Percentiles rank a stretch among this genome's conserved stretches.
Evolutionary conservation across 495 filamentous ascomycete species (phyloP).

Genomic region (Apiosordaria backusii): DNA sequence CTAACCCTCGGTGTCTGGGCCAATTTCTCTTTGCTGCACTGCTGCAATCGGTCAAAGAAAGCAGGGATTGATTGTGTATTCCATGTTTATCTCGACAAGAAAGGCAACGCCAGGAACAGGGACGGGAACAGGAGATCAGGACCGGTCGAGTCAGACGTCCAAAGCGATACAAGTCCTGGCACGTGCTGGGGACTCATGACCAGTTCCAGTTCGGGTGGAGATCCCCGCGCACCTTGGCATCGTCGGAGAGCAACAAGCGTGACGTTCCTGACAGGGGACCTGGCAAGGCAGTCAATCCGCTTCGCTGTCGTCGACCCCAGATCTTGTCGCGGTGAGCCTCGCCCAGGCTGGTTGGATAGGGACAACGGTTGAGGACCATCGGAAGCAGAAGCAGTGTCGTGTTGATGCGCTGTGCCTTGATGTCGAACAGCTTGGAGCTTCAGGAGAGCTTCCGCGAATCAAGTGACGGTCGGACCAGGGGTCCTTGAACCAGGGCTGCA

Average conservation of each 20-base stretch:
- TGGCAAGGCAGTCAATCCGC: constrained; percentile 8
- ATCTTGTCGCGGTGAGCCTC: constrained; percentile 1
- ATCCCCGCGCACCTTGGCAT: constrained; percentile 15
- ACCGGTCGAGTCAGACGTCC: constrained; percentile 14
- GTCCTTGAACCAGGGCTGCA: constrained; percentile 1
- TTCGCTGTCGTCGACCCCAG: neutral
- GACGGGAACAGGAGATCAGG: neutral
- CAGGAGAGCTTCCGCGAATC: constrained; percentile 18
- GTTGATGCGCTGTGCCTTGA: constrained; percentile 7
- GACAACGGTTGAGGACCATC: neutral
- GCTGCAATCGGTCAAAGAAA: neutral
- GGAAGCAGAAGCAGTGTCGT: constrained; percentile 1
- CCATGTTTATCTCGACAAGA: constrained; percentile 5
- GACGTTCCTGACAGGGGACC: constrained; percentile 18
- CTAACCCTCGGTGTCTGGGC: neutral
- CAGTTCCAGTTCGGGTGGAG: constrained; percentile 15
- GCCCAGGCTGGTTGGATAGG: neutral
- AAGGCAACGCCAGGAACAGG: neutral
- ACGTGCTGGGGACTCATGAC: constrained; percentile 24
- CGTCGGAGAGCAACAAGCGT: constrained; percentile 15
- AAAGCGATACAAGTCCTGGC: constrained; percentile 14
- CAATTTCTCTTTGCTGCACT: neutral
- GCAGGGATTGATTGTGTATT: constrained; percentile 6
- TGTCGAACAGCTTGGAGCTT: constrained; percentile 8
- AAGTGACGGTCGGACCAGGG: constrained; percentile 8